These are phyloP conservation scores for Adansonia digitata DNA, from an alignment of 345 rosid genomes.

Conservation along the genomic window DNA sequence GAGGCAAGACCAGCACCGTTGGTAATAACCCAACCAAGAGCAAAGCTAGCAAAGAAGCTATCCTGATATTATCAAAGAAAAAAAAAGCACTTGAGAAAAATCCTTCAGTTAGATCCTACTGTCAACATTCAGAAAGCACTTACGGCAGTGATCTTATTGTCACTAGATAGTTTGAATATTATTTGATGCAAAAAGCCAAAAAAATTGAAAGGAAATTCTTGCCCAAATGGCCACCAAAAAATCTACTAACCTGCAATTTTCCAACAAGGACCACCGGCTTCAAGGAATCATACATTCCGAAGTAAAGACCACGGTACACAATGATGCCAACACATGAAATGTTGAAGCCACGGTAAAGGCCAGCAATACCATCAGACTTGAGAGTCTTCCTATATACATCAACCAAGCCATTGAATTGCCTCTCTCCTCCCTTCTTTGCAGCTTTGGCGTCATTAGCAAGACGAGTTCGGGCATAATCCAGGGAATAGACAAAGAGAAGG, in stretches of 20 bases:
- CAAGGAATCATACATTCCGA: constrained; percentile 43
- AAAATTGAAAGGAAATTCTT: not conserved
- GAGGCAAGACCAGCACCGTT: constrained; percentile 43
- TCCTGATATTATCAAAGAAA: constrained; percentile 22
- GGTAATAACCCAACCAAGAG: constrained; percentile 47
- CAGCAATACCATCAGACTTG: too few species aligned
- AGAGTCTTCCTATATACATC: constrained; percentile 40
- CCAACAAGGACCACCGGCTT: constrained; percentile 39
- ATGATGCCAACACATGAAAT: too few species aligned
- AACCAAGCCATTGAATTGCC: too few species aligned
- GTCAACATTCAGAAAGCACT: not conserved
- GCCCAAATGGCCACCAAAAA: not conserved
- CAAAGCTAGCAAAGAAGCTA: too few species aligned
- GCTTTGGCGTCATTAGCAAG: too few species aligned
- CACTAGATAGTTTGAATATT: not conserved
- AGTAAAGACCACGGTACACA: too few species aligned
- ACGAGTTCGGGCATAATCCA: too few species aligned
- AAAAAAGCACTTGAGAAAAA: too few species aligned
- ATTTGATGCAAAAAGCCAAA: not conserved
- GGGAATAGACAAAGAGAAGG: too few species aligned
- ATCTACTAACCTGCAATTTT: constrained; percentile 25
- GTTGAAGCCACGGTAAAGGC: too few species aligned
- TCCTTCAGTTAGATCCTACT: not conserved
- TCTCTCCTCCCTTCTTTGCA: too few species aligned
- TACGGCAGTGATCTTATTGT: not conserved